Evolutionary conservation across 1,139 yeast species (phyloP), one percentile per base, ranked within the genome.

Genomic region (Sugiyamaella grinbergsii): DNA sequence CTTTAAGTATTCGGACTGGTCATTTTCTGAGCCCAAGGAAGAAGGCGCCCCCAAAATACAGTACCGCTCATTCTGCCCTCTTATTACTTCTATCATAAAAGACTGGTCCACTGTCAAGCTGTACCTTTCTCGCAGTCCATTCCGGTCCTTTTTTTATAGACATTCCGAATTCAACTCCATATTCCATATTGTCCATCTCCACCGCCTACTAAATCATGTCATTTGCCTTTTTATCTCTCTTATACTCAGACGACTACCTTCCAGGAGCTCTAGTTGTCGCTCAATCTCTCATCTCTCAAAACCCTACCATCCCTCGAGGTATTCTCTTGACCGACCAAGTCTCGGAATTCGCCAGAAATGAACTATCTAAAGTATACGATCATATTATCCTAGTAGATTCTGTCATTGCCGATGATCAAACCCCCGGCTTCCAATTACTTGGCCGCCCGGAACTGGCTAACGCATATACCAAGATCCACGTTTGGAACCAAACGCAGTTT

Each of bases 261-360:
- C 88, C 94, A 0, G 97, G 96, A 5, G 84, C 88, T 0, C 70
- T 85, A 33, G 82, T 86, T 0, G 68, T 88, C 42, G 91, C 82
- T 5, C 62, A 65, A 42, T 66, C 77, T 1, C 62, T 78, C 23
- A 58, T 57, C 36, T 62, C 59, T 51, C 59, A 37, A 33, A 57
- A 48, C 50, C 60, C 50, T 37, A 42, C 43, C 23, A 51, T 54
- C 26, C 48, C 56, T 19, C 61, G 63, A 19, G 69, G 66, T 13
- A 67, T 72, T 2, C 58, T 74, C 32, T 63, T 72, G 1, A 68
- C 75, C 2, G 54, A 61, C 5, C 60, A 55, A 10, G 66, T 71
- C 2, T 45, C 64, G 4, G 48, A 53, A 2, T 50, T 41, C 29
- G 47, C 68, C 41, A 50, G 65, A 56, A 23, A 41, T 7, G 45